Conservation (phyloP, 2,329 filamentous ascomycete species). For the Biscogniauxia marginata region DNA sequence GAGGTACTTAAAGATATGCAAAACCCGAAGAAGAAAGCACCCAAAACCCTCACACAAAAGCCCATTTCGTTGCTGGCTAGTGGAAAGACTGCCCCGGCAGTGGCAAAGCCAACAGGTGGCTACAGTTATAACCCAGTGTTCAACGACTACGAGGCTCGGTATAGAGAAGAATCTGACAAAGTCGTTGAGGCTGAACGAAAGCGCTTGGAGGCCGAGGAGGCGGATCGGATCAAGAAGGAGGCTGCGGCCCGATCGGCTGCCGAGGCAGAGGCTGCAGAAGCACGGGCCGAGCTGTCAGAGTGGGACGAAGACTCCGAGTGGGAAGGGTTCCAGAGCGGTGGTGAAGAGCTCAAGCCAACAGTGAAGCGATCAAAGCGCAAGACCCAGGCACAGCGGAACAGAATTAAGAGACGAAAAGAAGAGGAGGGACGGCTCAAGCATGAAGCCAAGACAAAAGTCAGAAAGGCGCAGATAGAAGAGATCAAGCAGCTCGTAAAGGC, state of each 20-base stretch:
- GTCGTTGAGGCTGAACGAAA: slow-evolving; percentile 77
- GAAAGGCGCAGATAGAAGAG: slow-evolving; percentile 67
- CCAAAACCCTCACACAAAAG: slow-evolving; percentile 70
- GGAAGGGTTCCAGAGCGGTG: slow-evolving; percentile 85
- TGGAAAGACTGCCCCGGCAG: slow-evolving; percentile 76
- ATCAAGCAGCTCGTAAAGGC: slow-evolving; percentile 70
- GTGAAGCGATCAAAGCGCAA: slow-evolving; percentile 81
- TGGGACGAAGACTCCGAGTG: slow-evolving; percentile 90
- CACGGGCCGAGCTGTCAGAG: slow-evolving; percentile 61
- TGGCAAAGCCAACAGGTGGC: slow-evolving; percentile 75
- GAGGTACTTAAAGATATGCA: slow-evolving; percentile 36
- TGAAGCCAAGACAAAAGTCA: slow-evolving; percentile 71
- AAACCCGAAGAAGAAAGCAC: slow-evolving; percentile 62
- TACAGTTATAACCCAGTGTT: slow-evolving; percentile 93
- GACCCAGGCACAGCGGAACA: slow-evolving; percentile 83
- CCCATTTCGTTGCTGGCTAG: slow-evolving; percentile 81
- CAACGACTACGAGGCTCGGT: slow-evolving; percentile 76
- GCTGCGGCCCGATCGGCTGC: slow-evolving; percentile 68
- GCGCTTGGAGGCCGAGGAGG: slow-evolving; percentile 65
- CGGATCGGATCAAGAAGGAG: slow-evolving; percentile 66
- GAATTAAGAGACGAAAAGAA: slow-evolving; percentile 83
- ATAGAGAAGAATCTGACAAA: slow-evolving; percentile 73
- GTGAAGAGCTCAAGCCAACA: slow-evolving; percentile 62
- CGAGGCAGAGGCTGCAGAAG: slow-evolving; percentile 71
- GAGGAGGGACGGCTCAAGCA: slow-evolving; percentile 75